These are phyloP conservation scores for Tothia fuscella DNA, from an alignment of 2,329 filamentous ascomycete genomes.

Conservation along the genomic window DNA sequence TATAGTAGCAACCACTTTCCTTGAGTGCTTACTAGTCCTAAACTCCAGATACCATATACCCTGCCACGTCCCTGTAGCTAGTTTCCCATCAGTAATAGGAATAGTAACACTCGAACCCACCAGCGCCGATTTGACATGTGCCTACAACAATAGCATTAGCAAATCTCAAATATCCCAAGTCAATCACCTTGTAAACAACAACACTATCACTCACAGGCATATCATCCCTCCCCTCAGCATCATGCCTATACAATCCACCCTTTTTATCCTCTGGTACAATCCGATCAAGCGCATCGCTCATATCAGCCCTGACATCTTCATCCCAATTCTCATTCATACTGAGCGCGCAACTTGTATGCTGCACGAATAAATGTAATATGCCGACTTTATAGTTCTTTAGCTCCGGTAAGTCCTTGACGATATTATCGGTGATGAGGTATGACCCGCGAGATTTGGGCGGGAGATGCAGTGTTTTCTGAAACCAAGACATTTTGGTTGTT, in stretches of 20 bases:
- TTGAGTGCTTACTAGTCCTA: conserved; percentile 58
- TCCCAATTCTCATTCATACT: conserved; percentile 90
- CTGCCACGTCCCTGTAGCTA: conserved; percentile 68
- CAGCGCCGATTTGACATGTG: conserved; percentile 85
- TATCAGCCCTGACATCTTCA: conserved; percentile 75
- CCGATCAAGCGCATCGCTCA: conserved; percentile 86
- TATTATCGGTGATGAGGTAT: conserved; percentile 76
- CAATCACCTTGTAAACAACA: too few relatives aligned
- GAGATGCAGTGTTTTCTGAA: conserved; percentile 74
- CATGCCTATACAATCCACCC: conserved; percentile 65
- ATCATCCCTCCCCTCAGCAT: conserved; percentile 78
- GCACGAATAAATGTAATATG: conserved; percentile 78
- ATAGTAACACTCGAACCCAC: conserved; percentile 83
- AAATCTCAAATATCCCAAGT: not conserved
- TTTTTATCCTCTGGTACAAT: conserved; percentile 69
- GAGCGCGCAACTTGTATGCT: conserved; percentile 88
- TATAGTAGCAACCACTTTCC: conserved; percentile 83
- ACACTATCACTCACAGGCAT: conserved; percentile 59
- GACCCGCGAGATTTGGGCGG: conserved; percentile 67
- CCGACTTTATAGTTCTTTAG: conserved; percentile 74
- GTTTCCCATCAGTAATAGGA: conserved; percentile 73
- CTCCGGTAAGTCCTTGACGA: conserved; percentile 63
- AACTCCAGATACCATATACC: conserved; percentile 92
- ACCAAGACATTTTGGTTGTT: conserved; percentile 50
- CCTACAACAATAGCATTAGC: conserved; percentile 33